These are phyloP conservation scores for Solanum gracilifrons DNA, from an alignment of 257 asterid genomes.

Conservation along the genomic window DNA sequence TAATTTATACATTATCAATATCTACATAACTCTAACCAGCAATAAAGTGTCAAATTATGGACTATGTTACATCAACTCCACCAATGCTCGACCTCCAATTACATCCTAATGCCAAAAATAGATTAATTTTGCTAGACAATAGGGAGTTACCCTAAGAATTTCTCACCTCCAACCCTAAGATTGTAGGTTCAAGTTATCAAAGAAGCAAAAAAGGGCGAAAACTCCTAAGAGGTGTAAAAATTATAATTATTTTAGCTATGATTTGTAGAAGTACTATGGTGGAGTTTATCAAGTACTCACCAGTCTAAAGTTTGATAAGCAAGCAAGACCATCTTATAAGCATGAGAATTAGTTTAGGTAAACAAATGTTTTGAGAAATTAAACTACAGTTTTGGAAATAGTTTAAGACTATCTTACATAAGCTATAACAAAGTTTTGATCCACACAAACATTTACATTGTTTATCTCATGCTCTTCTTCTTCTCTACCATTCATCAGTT, in stretches of 20 bases:
- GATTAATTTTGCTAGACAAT: not conserved
- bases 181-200: not conserved
- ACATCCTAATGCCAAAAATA: not conserved
- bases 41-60: not conserved
- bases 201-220: not conserved
- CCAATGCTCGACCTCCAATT: not conserved
- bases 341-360: not conserved
- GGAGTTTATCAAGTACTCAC: not conserved
- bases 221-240: not conserved
- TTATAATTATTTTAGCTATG: not conserved
- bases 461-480: not conserved
- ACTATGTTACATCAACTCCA: not conserved
- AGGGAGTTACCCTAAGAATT: not conserved
- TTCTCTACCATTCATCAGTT: not conserved
- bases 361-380: not conserved
- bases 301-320: not conserved
- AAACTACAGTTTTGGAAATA: not conserved
- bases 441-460: not conserved
- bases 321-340: not conserved
- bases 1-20: not conserved
- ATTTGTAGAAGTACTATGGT: not conserved
- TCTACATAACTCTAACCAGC: not conserved
- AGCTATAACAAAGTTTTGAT: not conserved
- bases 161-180: not conserved
- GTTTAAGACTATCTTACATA: not conserved